phyloP scores from a whole-genome alignment of 108 stramenopile species.

The Cyclostephanos tholiformis region DNA sequence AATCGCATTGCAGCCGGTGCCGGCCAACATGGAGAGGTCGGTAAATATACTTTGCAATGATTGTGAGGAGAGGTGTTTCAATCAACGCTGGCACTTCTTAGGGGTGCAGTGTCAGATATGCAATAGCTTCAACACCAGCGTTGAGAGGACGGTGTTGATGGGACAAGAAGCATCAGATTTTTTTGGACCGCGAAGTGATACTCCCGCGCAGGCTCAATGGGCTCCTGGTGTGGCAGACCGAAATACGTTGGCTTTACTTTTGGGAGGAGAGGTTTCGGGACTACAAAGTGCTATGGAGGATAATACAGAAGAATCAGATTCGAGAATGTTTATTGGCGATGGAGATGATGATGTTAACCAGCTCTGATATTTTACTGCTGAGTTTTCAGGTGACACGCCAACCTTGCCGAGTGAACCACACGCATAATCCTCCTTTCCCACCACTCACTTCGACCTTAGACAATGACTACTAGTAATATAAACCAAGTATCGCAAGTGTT shows the following conservation, averaged over 20 bases:
- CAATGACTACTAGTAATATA: background rate
- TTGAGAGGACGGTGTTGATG: conserved; percentile 70
- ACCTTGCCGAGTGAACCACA: too few species aligned
- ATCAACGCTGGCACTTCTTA: conserved; percentile 83
- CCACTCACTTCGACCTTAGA: background rate
- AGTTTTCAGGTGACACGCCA: background rate
- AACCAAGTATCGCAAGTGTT: background rate
- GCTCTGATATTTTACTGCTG: background rate
- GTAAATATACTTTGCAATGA: conserved; percentile 86
- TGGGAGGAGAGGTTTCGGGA: conserved; percentile 27
- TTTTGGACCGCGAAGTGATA: conserved; percentile 47
- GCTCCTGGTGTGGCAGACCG: conserved; percentile 25
- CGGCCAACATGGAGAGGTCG: conserved; percentile 78
- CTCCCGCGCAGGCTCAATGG: conserved; percentile 21
- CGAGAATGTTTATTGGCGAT: conserved; percentile 25
- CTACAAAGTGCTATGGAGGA: conserved; percentile 10
- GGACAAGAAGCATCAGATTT: conserved; percentile 81
- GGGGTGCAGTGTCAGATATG: conserved; percentile 77
- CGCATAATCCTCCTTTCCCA: background rate
- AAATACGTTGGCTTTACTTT: conserved; percentile 35
- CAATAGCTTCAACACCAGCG: conserved; percentile 77
- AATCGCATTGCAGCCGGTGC: conserved; percentile 80
- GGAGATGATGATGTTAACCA: conserved; percentile 22
- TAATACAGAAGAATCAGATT: conserved; percentile 28
- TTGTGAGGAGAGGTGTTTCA: conserved; percentile 66